Base-by-base conservation (phyloP, 2,329 filamentous ascomycete genomes). In the Claviceps digitariae region DNA sequence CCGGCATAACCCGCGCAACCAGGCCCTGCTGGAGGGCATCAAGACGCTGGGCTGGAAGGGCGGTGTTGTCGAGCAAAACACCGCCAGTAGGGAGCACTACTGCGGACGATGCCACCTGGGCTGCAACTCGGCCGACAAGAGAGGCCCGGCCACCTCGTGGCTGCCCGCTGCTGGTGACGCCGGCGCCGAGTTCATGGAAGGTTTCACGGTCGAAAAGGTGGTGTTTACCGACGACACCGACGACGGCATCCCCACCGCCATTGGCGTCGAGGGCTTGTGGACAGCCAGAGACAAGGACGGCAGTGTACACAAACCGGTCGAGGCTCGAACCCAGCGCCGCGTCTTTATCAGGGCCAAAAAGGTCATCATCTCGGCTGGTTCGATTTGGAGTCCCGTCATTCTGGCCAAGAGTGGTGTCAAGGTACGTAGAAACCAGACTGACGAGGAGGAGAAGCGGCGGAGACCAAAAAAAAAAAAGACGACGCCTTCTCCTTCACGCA, bases 161-260 rank as follows among this genome's bases (percentile, higher is more conserved):
- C 72, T 96, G 15, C 87, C 87, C 0, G 87, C 90, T 60, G 90
- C 91, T 2, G 85, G 83, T 1, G 76, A 76, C 51, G 82, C 86
- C 0, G 90, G 90, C 0, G 87, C 90, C 1, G 74, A 78, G 57
- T 95, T 95, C 64, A 78, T 94, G 54, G 89, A 96, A 71, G 90
- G 90, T 0, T 88, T 93, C 61, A 69, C 82, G 21, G 86, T 83
- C 0, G 78, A 87, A 13, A 77, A 77, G 55, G 73, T 96, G 17
- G 58, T 86, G 0, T 95, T 95, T 64, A 79, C 82, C 23, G 72
- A 76, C 15, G 6, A 15, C 15, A 63, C 64, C 43, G 71, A 69
- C 8, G 78, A 75, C 58, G 76, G 31, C 31, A 9, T 7, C 10
- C 5, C 6, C 31, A 34, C 74, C 4, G 87, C 87, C 0, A 77